Evolutionary conservation across 2,329 filamentous ascomycete genomes (phyloP).

Genomic region (Penicillium hordei): DNA sequence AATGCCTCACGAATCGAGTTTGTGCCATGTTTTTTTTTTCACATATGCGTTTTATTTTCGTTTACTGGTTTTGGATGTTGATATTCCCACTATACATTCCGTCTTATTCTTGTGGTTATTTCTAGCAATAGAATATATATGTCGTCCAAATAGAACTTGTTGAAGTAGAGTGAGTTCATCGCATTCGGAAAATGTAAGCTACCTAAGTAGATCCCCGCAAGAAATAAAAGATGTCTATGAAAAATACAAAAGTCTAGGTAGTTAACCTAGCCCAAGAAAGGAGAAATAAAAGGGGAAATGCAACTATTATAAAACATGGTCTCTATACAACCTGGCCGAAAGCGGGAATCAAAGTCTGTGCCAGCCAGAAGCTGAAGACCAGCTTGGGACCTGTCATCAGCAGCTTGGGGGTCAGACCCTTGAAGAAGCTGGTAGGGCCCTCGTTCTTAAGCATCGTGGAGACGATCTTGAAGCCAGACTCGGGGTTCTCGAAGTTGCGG

Average conservation of each 20-base stretch:
- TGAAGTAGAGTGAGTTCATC: slow-evolving; percentile 10
- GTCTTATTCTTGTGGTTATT: slow-evolving; percentile 8
- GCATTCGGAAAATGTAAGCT: slow-evolving; percentile 10
- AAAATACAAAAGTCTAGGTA: slow-evolving; percentile 13
- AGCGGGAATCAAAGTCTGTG: slow-evolving; percentile 93
- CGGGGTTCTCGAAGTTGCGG: slow-evolving; percentile 96
- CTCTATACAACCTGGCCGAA: slow-evolving; percentile 69
- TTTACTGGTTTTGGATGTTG: slow-evolving; percentile 8
- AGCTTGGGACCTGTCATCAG: slow-evolving; percentile 99
- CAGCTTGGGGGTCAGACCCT: slow-evolving; percentile 94
- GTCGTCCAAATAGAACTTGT: not conserved
- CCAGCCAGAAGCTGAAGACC: slow-evolving; percentile 99
- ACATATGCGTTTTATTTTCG: not conserved
- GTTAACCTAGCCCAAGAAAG: not conserved
- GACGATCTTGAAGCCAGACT: slow-evolving; percentile 88
- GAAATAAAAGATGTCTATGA: slow-evolving; percentile 16
- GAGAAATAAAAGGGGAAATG: slow-evolving; percentile 16
- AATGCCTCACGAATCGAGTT: not conserved
- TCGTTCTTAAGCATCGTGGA: slow-evolving; percentile 92
- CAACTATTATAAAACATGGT: slow-evolving; percentile 21
- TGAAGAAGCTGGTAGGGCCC: slow-evolving; percentile 87
- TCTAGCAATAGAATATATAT: slow-evolving; percentile 2
- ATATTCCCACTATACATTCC: slow-evolving; percentile 12
- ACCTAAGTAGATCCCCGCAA: slow-evolving; percentile 5
- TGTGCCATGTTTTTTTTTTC: not conserved